These are phyloP conservation scores for Colletotrichum scovillei DNA, from an alignment of 2,329 filamentous ascomycete species.

Conservation along the genomic window DNA sequence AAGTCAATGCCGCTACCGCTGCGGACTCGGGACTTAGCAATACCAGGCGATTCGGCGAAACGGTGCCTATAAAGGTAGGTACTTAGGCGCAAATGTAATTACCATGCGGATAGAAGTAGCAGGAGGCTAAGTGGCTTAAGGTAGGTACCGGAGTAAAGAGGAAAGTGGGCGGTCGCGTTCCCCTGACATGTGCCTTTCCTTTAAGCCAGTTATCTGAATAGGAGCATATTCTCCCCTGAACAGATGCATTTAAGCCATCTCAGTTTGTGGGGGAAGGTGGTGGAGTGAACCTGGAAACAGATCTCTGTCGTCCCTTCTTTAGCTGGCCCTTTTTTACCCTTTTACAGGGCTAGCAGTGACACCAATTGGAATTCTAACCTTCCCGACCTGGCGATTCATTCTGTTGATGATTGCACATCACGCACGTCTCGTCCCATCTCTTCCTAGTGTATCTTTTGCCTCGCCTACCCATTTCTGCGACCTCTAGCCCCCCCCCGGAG, in stretches of 20 bases:
- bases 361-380: neutral
- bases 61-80: neutral
- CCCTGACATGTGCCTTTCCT: neutral
- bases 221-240: neutral
- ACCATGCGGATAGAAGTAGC: neutral
- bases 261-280: neutral
- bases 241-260: neutral
- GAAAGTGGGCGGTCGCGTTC: slow-evolving; percentile 5
- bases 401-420: slow-evolving; percentile 8
- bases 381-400: neutral
- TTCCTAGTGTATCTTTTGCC: slow-evolving; percentile 13
- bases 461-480: neutral
- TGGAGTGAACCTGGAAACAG: slow-evolving; percentile 3
- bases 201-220: neutral
- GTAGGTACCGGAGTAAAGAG: neutral
- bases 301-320: slow-evolving; percentile 10
- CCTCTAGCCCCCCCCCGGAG: neutral
- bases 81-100: neutral
- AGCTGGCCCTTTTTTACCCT: neutral
- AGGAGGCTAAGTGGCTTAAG: neutral
- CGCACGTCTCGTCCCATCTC: slow-evolving; percentile 22
- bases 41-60: neutral
- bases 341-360: neutral
- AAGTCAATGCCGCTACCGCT: slow-evolving; percentile 1
- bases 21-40: neutral